Base-by-base conservation (phyloP, 345 rosid genomes). In the Anastatica hierochuntica region DNA sequence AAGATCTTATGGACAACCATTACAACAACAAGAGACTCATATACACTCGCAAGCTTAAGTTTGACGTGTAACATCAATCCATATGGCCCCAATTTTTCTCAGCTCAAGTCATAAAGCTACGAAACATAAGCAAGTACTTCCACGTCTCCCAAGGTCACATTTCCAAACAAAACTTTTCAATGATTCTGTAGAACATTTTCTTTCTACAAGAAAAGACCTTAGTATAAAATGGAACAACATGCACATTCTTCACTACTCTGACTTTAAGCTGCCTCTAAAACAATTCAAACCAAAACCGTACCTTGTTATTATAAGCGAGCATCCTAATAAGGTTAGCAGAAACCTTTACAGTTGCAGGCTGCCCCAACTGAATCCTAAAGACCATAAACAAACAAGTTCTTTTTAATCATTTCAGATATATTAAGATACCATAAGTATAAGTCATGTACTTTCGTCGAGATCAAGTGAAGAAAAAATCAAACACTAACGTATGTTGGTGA, bases 261-360 rank as follows among this genome's bases (percentile, higher is more conserved):
- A 4, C 26, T 43, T 4, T 3, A 43, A 29, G 14, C 37, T 27
- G 6, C 16, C 29, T 13, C 23, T 20, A 30, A 58, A 38, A 38
- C 12, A 52, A 21, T 24, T 12, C 1, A 66, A 27, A 33, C 23
- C 4, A 38, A 69, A 62, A 40, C 5, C 53, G 37, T 58, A 94
- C 99, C 88, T 84, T 84, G 76, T 94, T 94, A 52, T 72, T 81
- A 50, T 94, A 94, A 1, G 99, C 75, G 10, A 94, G 58, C 38
- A 85, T 56, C 79, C 99, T 77, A 24, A 77, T 71, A 38, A 94
- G 97, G 70, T 85, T 94, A 10, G 99, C 97, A 71, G 99, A 88
- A 69, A 94, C 97, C 76, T 94, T 94, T 19, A 88, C 97, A 21
- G 99, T 85, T 17, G 99, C 90, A 59, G 99, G 97, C 79, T 88